phyloP scores from a whole-genome alignment of 1,139 yeast species.

The Spencermartinsiella ligniputridi region DNA sequence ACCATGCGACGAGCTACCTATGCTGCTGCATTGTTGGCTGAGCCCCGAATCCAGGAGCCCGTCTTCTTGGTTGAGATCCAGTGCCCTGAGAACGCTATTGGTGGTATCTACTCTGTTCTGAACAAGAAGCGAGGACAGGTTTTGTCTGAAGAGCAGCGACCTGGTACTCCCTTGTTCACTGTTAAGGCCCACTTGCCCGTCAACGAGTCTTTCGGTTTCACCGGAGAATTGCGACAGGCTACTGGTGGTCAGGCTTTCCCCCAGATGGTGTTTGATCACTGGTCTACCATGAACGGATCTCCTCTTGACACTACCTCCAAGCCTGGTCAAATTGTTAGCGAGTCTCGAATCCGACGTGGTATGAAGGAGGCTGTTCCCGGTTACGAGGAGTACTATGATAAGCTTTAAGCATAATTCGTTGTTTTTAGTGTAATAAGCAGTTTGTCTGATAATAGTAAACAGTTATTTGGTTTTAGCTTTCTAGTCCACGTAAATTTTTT shows the following conservation, averaged over 20 bases:
- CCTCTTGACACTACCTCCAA: constrained; percentile 88
- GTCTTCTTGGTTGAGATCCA: constrained; percentile 98
- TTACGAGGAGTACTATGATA: constrained; percentile 99
- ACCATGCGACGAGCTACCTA: constrained; percentile 99
- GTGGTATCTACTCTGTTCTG: constrained; percentile 99
- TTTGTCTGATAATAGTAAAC: neutral
- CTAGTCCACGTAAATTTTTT: no score
- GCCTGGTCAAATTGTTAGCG: constrained; percentile 90
- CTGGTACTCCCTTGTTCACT: constrained; percentile 99
- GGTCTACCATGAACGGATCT: constrained; percentile 89
- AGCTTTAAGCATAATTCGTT: constrained; percentile 57
- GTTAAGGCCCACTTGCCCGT: constrained; percentile 99
- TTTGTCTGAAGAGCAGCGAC: constrained; percentile 97
- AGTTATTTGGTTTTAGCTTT: no score
- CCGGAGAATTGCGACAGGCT: constrained; percentile 98
- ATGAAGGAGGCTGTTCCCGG: constrained; percentile 97
- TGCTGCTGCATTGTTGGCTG: constrained; percentile 97
- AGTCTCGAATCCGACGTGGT: constrained; percentile 96
- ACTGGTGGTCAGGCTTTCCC: constrained; percentile 99
- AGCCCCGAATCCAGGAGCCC: constrained; percentile 99
- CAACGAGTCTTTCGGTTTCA: constrained; percentile 99
- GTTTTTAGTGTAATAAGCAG: neutral
- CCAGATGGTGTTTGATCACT: constrained; percentile 99
- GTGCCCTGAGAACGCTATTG: constrained; percentile 99
- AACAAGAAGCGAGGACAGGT: constrained; percentile 99